Evolutionary conservation across 169 alveolate genomes (phyloP).

Genomic region (Plasmodium berghei): DNA sequence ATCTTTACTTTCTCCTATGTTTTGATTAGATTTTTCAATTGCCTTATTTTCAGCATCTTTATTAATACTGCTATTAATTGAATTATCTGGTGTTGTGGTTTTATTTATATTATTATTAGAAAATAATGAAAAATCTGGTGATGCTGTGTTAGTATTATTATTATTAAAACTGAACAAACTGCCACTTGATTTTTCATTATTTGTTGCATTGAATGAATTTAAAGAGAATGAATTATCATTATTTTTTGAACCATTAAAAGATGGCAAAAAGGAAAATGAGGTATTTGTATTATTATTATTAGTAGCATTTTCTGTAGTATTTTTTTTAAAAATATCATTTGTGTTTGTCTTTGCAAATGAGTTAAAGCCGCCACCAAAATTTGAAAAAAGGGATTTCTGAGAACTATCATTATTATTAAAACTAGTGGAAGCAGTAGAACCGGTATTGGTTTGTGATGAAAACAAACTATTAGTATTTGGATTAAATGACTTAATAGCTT

Average conservation of each 20-base stretch:
- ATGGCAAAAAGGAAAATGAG: slow-evolving; percentile 9
- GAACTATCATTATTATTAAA: not conserved
- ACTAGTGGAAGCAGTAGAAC: not conserved
- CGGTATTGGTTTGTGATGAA: slow-evolving; percentile 29
- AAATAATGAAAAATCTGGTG: slow-evolving; percentile 3
- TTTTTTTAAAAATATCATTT: slow-evolving; percentile 52
- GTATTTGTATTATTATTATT: not conserved
- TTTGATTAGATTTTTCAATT: not conserved
- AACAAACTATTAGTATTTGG: slow-evolving; percentile 54
- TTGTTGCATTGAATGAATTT: slow-evolving; percentile 15
- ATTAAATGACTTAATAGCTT: slow-evolving; percentile 51
- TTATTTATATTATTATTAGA: slow-evolving; percentile 6
- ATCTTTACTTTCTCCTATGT: no score
- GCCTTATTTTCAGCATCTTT: not conserved
- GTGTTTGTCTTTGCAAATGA: slow-evolving; percentile 65
- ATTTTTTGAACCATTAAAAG: slow-evolving; percentile 8
- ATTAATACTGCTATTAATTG: not conserved
- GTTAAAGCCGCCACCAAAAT: slow-evolving; percentile 34
- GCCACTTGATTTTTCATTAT: slow-evolving; percentile 21
- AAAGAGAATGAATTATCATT: slow-evolving; percentile 11
- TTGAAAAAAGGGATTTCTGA: slow-evolving; percentile 8
- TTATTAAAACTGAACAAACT: slow-evolving; percentile 29
- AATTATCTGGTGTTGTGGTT: not conserved
- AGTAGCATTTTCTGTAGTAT: not conserved
- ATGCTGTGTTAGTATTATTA: slow-evolving; percentile 5